Base-by-base conservation (phyloP, 257 asterid genomes). In the Avicennia marina region DNA sequence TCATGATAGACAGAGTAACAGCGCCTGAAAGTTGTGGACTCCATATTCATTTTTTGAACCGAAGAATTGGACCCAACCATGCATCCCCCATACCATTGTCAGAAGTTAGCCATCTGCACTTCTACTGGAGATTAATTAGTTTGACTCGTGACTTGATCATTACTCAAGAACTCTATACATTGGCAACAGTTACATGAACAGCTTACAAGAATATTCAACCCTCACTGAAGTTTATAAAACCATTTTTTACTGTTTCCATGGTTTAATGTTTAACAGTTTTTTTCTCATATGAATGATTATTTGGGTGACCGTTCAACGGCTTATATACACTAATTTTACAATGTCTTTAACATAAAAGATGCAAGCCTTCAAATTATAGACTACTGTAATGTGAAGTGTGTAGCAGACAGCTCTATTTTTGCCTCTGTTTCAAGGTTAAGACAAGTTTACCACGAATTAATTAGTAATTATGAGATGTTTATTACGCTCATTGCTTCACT, bases 1-100 rank as follows among this genome's bases (percentile, higher is more conserved):
- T 60, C 75, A 64, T 74, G 66, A 56, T 60, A 26, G 59, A 31
- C n/a, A n/a, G 43, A 65, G 62, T 53, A 47, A 62, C 63, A 26
- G 53, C 57, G 58, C 47, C 17, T 33, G 27, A 38, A 63, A 21
- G 32, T 53, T 40, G 38, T 46, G 63, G 26, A 54, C 60, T 58
- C 50, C 24, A 45, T 36, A 42, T 62, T 69, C 3, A 26, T 25
- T 11, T 46, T 47, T 40, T 41, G n/a, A 33, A 60, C 27, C 55
- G 9, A 40, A 15, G 34, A 24, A 24, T 20, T 39, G 39, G 27
- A 36, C 34, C 60, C 56, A 66, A 48, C 20, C 54, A 31, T 32
- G 11, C 29, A 20, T 52, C n/a, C 43, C 49, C 56, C 62, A 59
- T 50, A 18, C 62, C 58, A 55, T 11, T 12, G 22, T 38, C 56